phyloP scores from a whole-genome alignment of 805 yeast genomes.

The Candida mattraensis region DNA sequence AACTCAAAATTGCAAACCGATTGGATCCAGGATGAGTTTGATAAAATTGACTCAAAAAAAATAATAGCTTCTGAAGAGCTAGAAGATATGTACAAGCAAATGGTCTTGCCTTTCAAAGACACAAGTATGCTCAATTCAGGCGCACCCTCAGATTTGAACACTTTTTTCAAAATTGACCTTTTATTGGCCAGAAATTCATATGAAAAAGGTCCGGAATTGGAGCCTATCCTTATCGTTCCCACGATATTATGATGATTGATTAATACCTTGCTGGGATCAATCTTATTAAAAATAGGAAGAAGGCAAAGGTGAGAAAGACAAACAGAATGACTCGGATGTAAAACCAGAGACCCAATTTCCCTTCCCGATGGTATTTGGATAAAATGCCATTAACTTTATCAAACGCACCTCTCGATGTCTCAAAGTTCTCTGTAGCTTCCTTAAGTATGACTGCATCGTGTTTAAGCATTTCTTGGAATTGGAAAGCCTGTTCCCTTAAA shows the following conservation, averaged over 20 bases:
- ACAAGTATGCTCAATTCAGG: too few relatives aligned
- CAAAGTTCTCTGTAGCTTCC: slow-evolving; percentile 36
- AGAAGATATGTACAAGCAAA: slow-evolving; percentile 1
- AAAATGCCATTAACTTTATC: slow-evolving; percentile 28
- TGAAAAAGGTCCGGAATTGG: slow-evolving; percentile 28
- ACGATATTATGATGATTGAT: slow-evolving; percentile 5
- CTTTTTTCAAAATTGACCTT: slow-evolving; percentile 16
- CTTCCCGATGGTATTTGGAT: slow-evolving; percentile 32
- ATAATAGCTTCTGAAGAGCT: too few relatives aligned
- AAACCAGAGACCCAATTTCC: slow-evolving; percentile 34
- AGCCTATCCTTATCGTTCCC: slow-evolving; percentile 26
- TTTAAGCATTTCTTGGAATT: slow-evolving; percentile 32
- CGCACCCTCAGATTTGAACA: slow-evolving; percentile 20
- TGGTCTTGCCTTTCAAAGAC: too few relatives aligned
- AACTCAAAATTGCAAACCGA: neutral
- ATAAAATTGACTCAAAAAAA: neutral
- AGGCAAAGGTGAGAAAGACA: slow-evolving; percentile 26
- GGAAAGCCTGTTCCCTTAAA: slow-evolving; percentile 32
- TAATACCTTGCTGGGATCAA: slow-evolving; percentile 37
- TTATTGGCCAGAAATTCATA: slow-evolving; percentile 21
- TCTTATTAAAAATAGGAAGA: slow-evolving; percentile 29
- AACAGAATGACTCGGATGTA: slow-evolving; percentile 28
- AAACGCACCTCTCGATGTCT: slow-evolving; percentile 30
- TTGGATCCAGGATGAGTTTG: slow-evolving; percentile 22
- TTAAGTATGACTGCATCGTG: slow-evolving; percentile 34